Evolutionary conservation across 164 flowering plant genomes (phyloP), one percentile per base, ranked within the genome.

Genomic region (Aristolochia contorta): DNA sequence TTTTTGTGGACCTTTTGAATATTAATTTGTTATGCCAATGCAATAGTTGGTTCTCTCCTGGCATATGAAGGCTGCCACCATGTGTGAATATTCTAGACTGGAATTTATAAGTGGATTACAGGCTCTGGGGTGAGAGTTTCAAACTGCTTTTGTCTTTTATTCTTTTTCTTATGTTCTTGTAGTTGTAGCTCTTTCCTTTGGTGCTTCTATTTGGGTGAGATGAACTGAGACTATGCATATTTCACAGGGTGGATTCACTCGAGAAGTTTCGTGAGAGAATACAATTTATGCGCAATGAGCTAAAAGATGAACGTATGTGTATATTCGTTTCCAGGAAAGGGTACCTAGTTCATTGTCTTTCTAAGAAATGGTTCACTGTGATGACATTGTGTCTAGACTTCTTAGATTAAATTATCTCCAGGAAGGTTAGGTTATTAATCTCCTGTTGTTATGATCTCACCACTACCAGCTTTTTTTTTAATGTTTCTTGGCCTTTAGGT

Each of bases 31-130:
- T 51, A 58, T 57, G 15, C 37, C 43, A 46, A 59, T 24, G 24
- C 55, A 65, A 51, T 80, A 91, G 99, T 76, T 94, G 73, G 99
- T 94, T 66, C 64, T 94, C 52, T 90, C 97, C 61, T 94, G 99
- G 99, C 97, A 94, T 68, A 91, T 94, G 99, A 90, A 91, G 68
- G 99, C 99, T 68, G 90, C 94, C 49, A 94, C 99, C 30, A 88
- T 91, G 97, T 94, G 99, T 79, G 99, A 94, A 76, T 94, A 82
- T 74, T 85, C 97, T 41, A 87, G 86, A 77, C 85, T 86, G 75
- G 99, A 94, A 75, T 94, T 94, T 50, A 57, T 94, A 30, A 80
- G 84, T 63, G 99, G 99, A 62, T 73, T 91, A 21, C 96, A 91
- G 69, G 71, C 93, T 58, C 78, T 88, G 49, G 99, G 97, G 99